Base-by-base conservation (phyloP, 768 basidiomycete species). In the Auriscalpium vulgare region DNA sequence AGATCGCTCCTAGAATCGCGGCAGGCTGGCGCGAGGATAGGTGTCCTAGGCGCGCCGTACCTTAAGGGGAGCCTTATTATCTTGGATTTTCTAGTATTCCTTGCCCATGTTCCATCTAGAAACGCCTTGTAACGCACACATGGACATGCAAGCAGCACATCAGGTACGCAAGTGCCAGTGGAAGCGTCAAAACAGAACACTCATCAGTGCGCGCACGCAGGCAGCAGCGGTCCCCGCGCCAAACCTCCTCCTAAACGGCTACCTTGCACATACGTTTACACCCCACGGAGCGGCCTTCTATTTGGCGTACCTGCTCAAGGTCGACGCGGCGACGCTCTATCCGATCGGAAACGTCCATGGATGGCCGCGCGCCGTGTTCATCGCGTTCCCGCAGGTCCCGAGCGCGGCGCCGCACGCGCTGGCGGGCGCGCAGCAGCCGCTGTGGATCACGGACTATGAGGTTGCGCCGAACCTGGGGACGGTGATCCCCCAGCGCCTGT, bases 361-460 rank as follows among this genome's bases (percentile, higher is more conserved):
- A 43, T 43, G 40, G 40, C 40, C 40, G 13, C 14, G 40, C 6
- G 40, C 40, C 13, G 40, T 17, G 14, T 43, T 43, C 40, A 43
- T 43, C 40, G 17, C 40, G 14, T 29, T 29, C 29, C 29, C 29
- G 29, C 40, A 43, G 17, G 17, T 17, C 13, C 40, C 13, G 14
- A 43, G 3, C 40, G 13, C 40, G 13, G 14, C 14, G 13, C 40
- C 40, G 40, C 40, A n/a, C 17, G 35, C 37, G 11, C n/a, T 37
- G 17, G 17, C 50, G 10, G n/a, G 10, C 50, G 36, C 36, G 3
- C n/a, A 23, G 35, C n/a, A 54, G 19, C 55, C 60, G 7, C 56
- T 60, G 23, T 54, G 60, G 56, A 51, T 62, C 21, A 13, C 60
- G 13, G 61, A 62, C 35, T 60, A 57, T 29, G 44, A 44, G n/a